Evolutionary conservation across 2,329 filamentous ascomycete species (phyloP), one percentile per base, ranked within the genome.

Genomic region (Bisporella sp.): DNA sequence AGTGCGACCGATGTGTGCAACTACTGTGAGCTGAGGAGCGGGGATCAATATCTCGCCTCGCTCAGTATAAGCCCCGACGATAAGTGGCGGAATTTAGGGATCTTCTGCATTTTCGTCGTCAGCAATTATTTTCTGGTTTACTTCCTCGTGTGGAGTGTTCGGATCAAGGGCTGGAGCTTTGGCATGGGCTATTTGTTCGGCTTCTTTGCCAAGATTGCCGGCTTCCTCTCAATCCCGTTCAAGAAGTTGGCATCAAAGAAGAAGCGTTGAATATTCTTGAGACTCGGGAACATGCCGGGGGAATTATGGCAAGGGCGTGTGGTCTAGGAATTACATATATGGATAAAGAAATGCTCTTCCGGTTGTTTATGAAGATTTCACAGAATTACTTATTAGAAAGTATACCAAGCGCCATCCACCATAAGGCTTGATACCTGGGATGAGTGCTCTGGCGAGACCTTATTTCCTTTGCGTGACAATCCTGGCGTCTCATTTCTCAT

Each of bases 101-200:
- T 89, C 53, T 87, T 89, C 70, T 58, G 87, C 6, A 81, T 78
- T 1, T 90, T 89, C 64, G 80, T 79, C 47, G 69, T 85, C 11
- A 82, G 78, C 46, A 89, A 89, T 62, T 89, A 82, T 81, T 69
- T 75, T 40, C 66, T 89, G 48, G 84, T 89, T 1, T 87, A 87
- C 64, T 87, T 89, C 68, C 89, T 90, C 62, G 81, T 89, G 50
- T 90, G 85, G 68, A 84, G 80, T 3, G 82, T 88, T 5, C 74
- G 86, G 13, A 78, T 89, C 49, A 76, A 75, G 56, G 78, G 82
- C 6, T 89, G 84, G 84, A 78, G 69, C 28, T 89, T 89, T 66
- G 86, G 85, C 0, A 73, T 89, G 51, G 79, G 79, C 0, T 69
- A 68, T 41, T 30, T 86, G 3, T 83, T 82, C 62, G 70, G 72